Percentiles rank a stretch among this genome's conserved stretches.
phyloP scores from a whole-genome alignment of 768 basidiomycete species.

The Austroboletus eburneus region DNA sequence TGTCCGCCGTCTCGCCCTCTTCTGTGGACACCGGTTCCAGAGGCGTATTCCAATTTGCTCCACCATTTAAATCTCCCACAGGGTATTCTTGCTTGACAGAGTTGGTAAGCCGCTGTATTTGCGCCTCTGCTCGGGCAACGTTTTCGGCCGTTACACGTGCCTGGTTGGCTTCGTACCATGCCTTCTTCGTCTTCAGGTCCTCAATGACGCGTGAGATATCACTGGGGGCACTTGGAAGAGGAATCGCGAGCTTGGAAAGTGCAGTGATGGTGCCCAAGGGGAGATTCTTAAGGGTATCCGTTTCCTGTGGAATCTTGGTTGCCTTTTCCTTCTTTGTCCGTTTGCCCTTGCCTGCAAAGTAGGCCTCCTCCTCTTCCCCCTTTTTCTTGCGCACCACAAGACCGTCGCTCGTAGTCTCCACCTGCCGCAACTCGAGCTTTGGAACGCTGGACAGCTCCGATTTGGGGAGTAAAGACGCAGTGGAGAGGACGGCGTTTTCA shows the following conservation, averaged over 20 bases:
- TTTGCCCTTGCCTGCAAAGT: constrained; percentile 71
- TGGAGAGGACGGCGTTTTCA: constrained; percentile 41
- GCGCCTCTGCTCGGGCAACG: constrained; percentile 72
- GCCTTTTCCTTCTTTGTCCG: constrained; percentile 55
- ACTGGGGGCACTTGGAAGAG: constrained; percentile 70
- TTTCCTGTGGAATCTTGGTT: constrained; percentile 38
- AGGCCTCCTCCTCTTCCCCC: constrained; percentile 75
- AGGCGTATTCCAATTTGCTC: constrained; percentile 34
- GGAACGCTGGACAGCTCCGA: constrained; percentile 60
- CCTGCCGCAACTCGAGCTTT: constrained; percentile 80
- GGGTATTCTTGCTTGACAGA: constrained; percentile 36
- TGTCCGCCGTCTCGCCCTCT: constrained; percentile 38
- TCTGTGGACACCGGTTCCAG: constrained; percentile 42
- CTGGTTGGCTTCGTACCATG: constrained; percentile 94
- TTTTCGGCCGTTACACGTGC: constrained; percentile 73
- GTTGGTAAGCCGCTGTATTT: constrained; percentile 59
- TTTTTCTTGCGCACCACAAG: constrained; percentile 87
- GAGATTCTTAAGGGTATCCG: constrained; percentile 50
- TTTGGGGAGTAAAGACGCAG: constrained; percentile 37
- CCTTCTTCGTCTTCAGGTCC: constrained; percentile 90
- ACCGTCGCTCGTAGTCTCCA: constrained; percentile 66
- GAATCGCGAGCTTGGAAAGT: constrained; percentile 82
- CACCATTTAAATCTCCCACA: constrained; percentile 35
- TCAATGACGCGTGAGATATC: constrained; percentile 84
- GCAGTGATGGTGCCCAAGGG: constrained; percentile 86